phyloP scores from a whole-genome alignment of 805 yeast species.

The Ogataea siamensis region DNA sequence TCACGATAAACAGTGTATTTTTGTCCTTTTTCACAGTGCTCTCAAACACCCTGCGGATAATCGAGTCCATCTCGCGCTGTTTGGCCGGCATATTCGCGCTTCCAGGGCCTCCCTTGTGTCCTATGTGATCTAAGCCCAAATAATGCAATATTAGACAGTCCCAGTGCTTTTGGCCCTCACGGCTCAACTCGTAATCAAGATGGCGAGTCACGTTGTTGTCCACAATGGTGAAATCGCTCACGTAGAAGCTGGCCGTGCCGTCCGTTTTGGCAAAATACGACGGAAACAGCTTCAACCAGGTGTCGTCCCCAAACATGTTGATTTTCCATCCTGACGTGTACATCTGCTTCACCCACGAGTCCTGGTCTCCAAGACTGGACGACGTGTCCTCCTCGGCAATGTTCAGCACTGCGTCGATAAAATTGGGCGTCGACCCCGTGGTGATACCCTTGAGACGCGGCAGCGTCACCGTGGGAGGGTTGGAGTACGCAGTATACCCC shows the following conservation, averaged over 20 bases:
- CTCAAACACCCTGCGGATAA: slow-evolving; percentile 52
- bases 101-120: slow-evolving; percentile 92
- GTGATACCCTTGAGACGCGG: slow-evolving; percentile 93
- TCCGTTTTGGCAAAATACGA: slow-evolving; percentile 60
- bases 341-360: slow-evolving; percentile 84
- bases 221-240: slow-evolving; percentile 91
- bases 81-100: slow-evolving; percentile 79
- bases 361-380: slow-evolving; percentile 67
- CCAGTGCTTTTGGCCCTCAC: slow-evolving; percentile 50
- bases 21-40: slow-evolving; percentile 30
- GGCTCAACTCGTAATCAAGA: slow-evolving; percentile 54
- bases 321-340: slow-evolving; percentile 40
- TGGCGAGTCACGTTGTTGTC: slow-evolving; percentile 93
- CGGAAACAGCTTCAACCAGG: slow-evolving; percentile 93
- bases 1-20: slow-evolving; percentile 62
- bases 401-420: slow-evolving; percentile 89
- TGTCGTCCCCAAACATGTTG: slow-evolving; percentile 95
- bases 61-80: slow-evolving; percentile 80
- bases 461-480: slow-evolving; percentile 95
- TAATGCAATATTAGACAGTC: slow-evolving; percentile 87
- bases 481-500: slow-evolving; percentile 88
- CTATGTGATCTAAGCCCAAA: slow-evolving; percentile 93
- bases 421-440: slow-evolving; percentile 92
- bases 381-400: slow-evolving; percentile 86
- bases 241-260: slow-evolving; percentile 93